Evolutionary conservation across 805 yeast genomes (phyloP), one percentile per base, ranked within the genome.

Genomic region (Sugiyamaella qingdaonensis): DNA sequence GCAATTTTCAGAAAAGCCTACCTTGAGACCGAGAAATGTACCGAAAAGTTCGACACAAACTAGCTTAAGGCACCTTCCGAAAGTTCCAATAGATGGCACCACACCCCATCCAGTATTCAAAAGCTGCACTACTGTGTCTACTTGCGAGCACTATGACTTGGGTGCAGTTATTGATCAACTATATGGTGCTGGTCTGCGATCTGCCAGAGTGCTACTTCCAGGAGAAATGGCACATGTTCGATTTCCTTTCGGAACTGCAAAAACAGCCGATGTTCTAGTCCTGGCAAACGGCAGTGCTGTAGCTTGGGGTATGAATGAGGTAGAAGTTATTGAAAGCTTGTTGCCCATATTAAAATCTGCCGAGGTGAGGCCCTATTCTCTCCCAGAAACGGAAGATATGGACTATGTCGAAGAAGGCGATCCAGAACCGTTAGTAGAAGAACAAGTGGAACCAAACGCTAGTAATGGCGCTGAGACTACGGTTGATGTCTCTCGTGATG

Each of bases 311-410:
- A 69, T 88, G 59, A 69, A 73, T 14, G 97, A 91, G 68, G 64
- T 72, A 4, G 69, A 75, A 16, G 71, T 86, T 4, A 50, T 58
- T 18, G 53, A 57, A 2, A 54, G 57, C 27, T 32, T 61, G 10
- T 52, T 67, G 4, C 87, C 88, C 0, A 55, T 79, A 14, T 68
- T 88, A 2, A 65, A 72, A 45, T 60, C 65, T 0, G 80, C 87
- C 1, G 78, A 77, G 64, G 55, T 78, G 2, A 70, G 76, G 2
- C 68, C 78, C 1, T 79, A 79, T 55, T 64, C 73, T 18, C 70
- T 65, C 1, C 70, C 76, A 9, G 97, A 90, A 61, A 80, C 88
- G 36, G 97, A 90, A 64, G 97, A 91, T 61, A 79, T 90, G 81
- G 97, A 91, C 66, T 90, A 73, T 66, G 71, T 86, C 10, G 87